Percentiles rank a stretch among this genome's conserved stretches.
phyloP scores from a whole-genome alignment of 2,329 filamentous ascomycete genomes.

The Phyllosticta capitalensis region DNA sequence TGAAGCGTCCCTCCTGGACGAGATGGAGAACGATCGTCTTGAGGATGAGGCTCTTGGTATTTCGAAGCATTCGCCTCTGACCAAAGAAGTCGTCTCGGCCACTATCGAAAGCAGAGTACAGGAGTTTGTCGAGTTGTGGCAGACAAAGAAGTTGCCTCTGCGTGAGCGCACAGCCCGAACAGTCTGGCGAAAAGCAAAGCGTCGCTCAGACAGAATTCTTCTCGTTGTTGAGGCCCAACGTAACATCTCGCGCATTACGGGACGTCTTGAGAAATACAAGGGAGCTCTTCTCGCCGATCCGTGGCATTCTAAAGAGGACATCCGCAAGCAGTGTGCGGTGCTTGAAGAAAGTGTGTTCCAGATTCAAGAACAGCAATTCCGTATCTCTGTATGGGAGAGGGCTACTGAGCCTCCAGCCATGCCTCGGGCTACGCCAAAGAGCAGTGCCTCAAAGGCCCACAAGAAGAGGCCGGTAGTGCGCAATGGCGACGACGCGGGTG shows the following conservation, averaged over 20 bases:
- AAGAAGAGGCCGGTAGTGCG: neutral
- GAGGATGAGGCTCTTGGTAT: slow-evolving; percentile 38
- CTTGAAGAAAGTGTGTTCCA: slow-evolving; percentile 59
- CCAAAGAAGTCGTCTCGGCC: slow-evolving; percentile 38
- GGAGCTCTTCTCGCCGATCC: slow-evolving; percentile 42
- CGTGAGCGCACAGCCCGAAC: slow-evolving; percentile 47
- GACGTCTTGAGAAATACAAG: slow-evolving; percentile 48
- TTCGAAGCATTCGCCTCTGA: slow-evolving; percentile 13
- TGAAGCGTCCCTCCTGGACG: slow-evolving; percentile 15
- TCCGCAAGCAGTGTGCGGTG: slow-evolving; percentile 47
- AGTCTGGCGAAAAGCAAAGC: slow-evolving; percentile 52
- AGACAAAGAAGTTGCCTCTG: slow-evolving; percentile 46
- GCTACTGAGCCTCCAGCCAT: slow-evolving; percentile 13
- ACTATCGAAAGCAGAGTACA: slow-evolving; percentile 48
- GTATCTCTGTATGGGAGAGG: slow-evolving; percentile 31
- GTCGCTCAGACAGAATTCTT: slow-evolving; percentile 25
- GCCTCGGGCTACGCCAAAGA: neutral
- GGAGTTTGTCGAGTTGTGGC: slow-evolving; percentile 47
- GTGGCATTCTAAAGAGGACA: slow-evolving; percentile 44
- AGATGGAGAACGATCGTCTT: slow-evolving; percentile 31
- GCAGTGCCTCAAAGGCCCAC: neutral
- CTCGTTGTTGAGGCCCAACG: slow-evolving; percentile 38
- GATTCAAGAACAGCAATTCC: slow-evolving; percentile 44
- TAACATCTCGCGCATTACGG: slow-evolving; percentile 35
- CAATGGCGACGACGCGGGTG: slow-evolving; percentile 34